Percentiles rank a stretch among this genome's conserved stretches.
Conservation (phyloP, 75 land plant genomes). For the Pinus albicaulis region DNA sequence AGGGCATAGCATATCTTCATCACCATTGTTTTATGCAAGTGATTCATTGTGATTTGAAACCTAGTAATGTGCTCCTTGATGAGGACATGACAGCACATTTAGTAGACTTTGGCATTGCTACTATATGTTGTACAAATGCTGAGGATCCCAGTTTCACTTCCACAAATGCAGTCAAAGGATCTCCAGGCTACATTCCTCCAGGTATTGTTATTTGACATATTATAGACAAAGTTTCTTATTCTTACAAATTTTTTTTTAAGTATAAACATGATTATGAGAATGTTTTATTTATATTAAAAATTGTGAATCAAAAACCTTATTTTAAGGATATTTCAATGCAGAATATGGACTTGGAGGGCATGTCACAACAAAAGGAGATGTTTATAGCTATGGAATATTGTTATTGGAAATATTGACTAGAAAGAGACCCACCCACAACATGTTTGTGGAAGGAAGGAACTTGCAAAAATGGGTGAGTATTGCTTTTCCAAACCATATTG, state of each 20-base stretch:
- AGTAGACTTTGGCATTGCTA: conserved; percentile 15
- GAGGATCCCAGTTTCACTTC: no score
- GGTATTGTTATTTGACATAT: no score
- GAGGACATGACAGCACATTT: conserved; percentile 25
- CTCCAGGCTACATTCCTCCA: no score
- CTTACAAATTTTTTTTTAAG: no score
- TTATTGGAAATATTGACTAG: conserved; percentile 28
- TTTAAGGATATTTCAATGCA: conserved; percentile 1
- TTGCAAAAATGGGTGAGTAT: not conserved
- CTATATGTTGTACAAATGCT: no score
- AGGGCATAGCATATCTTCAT: conserved; percentile 26
- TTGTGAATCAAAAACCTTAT: not conserved
- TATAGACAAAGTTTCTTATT: no score
- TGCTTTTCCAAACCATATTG: not conserved
- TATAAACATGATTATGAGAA: no score
- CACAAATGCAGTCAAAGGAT: no score
- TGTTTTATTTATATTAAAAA: no score
- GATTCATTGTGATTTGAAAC: conserved; percentile 28
- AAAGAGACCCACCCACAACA: not conserved
- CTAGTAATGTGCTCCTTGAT: conserved; percentile 17
- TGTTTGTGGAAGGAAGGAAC: not conserved
- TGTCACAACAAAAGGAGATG: conserved; percentile 24
- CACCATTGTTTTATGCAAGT: conserved; percentile 27
- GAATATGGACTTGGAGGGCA: conserved; percentile 16
- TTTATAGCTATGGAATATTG: conserved; percentile 32